Evolutionary conservation across 371 early-diverging fungal species (phyloP).

Genomic region (Racocetra persica): DNA sequence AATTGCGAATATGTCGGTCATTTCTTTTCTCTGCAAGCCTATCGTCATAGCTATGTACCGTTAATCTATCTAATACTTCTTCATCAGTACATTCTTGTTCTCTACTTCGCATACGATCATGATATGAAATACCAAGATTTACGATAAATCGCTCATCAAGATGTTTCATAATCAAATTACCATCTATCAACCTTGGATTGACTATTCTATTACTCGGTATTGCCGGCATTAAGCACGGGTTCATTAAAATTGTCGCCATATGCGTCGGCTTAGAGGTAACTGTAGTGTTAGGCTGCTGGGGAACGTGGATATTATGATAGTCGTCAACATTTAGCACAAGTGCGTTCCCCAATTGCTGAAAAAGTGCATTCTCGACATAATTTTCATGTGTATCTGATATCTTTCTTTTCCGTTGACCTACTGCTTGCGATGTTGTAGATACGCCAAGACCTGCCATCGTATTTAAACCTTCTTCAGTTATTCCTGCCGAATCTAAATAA

Average conservation of each 20-base stretch:
- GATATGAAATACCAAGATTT: conserved; percentile 24
- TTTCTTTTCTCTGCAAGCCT: not conserved
- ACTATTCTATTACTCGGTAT: not conserved
- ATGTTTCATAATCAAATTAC: conserved; percentile 7
- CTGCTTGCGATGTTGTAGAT: conserved; percentile 9
- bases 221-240: not conserved
- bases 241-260: not conserved
- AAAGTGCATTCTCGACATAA: not conserved
- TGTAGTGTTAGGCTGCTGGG: not conserved
- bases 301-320: conserved; percentile 11
- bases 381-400: not conserved
- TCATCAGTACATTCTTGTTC: not conserved
- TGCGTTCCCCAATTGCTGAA: not conserved
- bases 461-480: not conserved
- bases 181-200: not conserved
- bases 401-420: not conserved
- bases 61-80: conserved; percentile 3
- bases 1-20: not conserved
- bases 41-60: conserved; percentile 26
- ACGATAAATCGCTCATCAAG: conserved; percentile 6
- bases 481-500: not conserved
- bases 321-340: conserved; percentile 7
- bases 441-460: not conserved
- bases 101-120: not conserved
- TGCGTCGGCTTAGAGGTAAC: not conserved